These are phyloP conservation scores for Asterophora parasitica DNA, from an alignment of 768 basidiomycete species.

Conservation along the genomic window DNA sequence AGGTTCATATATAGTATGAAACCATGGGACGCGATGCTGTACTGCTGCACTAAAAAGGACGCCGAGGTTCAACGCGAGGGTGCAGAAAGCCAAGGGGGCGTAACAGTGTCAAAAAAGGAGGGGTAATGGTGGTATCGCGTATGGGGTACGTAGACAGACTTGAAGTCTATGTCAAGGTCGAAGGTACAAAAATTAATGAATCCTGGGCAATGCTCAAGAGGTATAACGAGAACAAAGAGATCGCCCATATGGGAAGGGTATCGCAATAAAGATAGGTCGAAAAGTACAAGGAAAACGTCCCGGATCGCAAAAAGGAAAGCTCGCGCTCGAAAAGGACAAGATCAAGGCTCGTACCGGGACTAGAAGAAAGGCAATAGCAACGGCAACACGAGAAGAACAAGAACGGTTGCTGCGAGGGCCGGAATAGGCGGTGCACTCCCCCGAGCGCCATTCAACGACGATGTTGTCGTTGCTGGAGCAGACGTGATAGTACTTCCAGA, in stretches of 20 bases:
- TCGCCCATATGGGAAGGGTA: slow-evolving; percentile 12
- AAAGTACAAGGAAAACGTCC: neutral
- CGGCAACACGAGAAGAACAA: neutral
- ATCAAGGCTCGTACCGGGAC: neutral
- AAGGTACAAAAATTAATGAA: neutral
- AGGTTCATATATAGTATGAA: too few relatives aligned
- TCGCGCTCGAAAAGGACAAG: neutral
- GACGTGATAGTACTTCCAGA: slow-evolving; percentile 6
- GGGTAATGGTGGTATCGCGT: neutral
- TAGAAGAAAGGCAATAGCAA: slow-evolving; percentile 8
- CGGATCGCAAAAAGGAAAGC: slow-evolving; percentile 4
- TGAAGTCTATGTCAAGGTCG: slow-evolving; percentile 34
- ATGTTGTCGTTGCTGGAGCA: slow-evolving; percentile 2
- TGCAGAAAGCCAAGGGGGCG: too few relatives aligned
- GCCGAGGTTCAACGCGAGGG: too few relatives aligned
- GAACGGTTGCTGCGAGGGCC: neutral
- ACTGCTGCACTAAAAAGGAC: too few relatives aligned
- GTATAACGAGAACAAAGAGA: neutral
- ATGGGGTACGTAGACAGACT: slow-evolving; percentile 17
- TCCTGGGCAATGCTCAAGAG: neutral
- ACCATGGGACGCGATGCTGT: too few relatives aligned
- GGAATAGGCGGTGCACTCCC: neutral
- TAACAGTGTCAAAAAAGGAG: too few relatives aligned
- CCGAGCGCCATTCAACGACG: slow-evolving; percentile 8
- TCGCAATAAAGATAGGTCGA: slow-evolving; percentile 23